Conservation (phyloP, 2,329 filamentous ascomycete genomes). For the Aspergillus sp. region DNA sequence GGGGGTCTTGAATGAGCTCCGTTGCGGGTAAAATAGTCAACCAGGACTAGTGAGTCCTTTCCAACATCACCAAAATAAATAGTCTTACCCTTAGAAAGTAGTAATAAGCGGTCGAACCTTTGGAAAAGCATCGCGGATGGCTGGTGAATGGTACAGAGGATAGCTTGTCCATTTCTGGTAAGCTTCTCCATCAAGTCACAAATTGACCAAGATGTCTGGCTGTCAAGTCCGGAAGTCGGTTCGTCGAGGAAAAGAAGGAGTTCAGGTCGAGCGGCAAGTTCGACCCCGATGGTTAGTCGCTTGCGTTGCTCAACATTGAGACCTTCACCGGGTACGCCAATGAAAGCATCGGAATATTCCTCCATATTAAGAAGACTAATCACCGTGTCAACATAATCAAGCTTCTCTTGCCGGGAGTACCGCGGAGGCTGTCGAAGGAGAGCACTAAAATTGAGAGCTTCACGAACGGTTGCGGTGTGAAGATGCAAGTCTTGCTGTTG, state of each 20-base stretch:
- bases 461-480: slow-evolving; percentile 75
- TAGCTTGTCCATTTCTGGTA: slow-evolving; percentile 79
- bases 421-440: slow-evolving; percentile 74
- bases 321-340: slow-evolving; percentile 82
- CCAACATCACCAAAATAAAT: slow-evolving; percentile 66
- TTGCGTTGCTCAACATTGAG: slow-evolving; percentile 59
- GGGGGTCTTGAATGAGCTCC: slow-evolving; percentile 54
- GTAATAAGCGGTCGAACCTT: slow-evolving; percentile 62
- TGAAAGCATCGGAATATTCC: slow-evolving; percentile 79
- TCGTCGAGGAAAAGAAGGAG: slow-evolving; percentile 90
- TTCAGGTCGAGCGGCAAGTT: slow-evolving; percentile 84
- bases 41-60: slow-evolving; percentile 49
- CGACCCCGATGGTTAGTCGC: slow-evolving; percentile 90
- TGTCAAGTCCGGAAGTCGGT: slow-evolving; percentile 88
- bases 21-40: slow-evolving; percentile 58
- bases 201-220: slow-evolving; percentile 90
- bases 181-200: slow-evolving; percentile 81
- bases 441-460: slow-evolving; percentile 80
- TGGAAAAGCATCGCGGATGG: slow-evolving; percentile 95
- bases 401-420: slow-evolving; percentile 67
- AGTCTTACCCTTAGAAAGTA: slow-evolving; percentile 59
- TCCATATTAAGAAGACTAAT: slow-evolving; percentile 89
- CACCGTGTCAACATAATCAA: slow-evolving; percentile 81
- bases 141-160: slow-evolving; percentile 96
- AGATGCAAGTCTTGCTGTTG: slow-evolving; percentile 90